These are phyloP conservation scores for Rutstroemia sp. DNA, from an alignment of 2,329 filamentous ascomycete species.

Conservation along the genomic window DNA sequence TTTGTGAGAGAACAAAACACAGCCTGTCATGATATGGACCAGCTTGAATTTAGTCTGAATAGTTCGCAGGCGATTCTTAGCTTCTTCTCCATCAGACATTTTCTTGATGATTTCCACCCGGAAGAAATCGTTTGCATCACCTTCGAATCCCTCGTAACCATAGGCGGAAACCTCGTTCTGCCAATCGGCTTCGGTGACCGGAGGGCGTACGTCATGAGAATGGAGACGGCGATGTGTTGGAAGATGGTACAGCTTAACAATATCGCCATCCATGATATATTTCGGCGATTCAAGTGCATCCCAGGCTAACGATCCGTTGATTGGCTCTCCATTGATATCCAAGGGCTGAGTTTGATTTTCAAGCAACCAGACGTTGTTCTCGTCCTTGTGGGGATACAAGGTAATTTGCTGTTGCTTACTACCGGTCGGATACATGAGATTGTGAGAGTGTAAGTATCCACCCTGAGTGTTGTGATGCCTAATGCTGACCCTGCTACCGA, in stretches of 20 bases:
- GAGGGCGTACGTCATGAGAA: slow-evolving; percentile 87
- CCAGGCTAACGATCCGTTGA: slow-evolving; percentile 81
- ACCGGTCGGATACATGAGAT: slow-evolving; percentile 93
- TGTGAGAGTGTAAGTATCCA: slow-evolving; percentile 93
- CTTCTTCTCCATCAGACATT: slow-evolving; percentile 68
- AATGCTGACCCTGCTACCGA: slow-evolving; percentile 78
- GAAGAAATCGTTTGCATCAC: slow-evolving; percentile 95
- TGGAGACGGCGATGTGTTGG: slow-evolving; percentile 84
- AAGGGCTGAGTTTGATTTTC: slow-evolving; percentile 96
- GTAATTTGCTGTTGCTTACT: slow-evolving; percentile 99
- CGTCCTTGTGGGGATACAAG: slow-evolving; percentile 96
- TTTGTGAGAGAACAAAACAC: slow-evolving; percentile 95
- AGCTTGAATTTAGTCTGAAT: slow-evolving; percentile 97
- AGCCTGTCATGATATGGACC: slow-evolving; percentile 94
- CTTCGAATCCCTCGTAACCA: slow-evolving; percentile 92
- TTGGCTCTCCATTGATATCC: slow-evolving; percentile 63
- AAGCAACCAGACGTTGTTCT: slow-evolving; percentile 90
- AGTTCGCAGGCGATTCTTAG: slow-evolving; percentile 80
- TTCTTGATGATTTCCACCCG: slow-evolving; percentile 89
- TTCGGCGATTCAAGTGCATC: slow-evolving; percentile 58
- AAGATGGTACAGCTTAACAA: slow-evolving; percentile 77
- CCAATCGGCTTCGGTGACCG: slow-evolving; percentile 84
- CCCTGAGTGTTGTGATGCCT: slow-evolving; percentile 97
- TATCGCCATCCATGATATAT: slow-evolving; percentile 70
- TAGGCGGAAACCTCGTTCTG: slow-evolving; percentile 96